Conservation (phyloP, 2,329 filamentous ascomycete genomes). For the Hypoxylon sp. region DNA sequence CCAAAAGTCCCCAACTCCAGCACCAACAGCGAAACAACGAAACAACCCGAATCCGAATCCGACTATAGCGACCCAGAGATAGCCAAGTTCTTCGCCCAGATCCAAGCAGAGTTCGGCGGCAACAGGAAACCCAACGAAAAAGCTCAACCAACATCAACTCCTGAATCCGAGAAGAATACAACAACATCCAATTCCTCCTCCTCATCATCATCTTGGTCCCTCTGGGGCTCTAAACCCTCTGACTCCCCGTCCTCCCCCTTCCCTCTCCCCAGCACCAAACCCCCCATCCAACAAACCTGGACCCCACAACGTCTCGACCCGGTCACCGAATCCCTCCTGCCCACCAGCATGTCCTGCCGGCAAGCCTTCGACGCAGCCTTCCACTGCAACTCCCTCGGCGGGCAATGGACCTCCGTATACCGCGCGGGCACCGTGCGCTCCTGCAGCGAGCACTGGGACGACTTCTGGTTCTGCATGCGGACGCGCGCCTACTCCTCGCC, state of each 20-base stretch:
- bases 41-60: conserved; percentile 43
- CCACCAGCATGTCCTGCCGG: conserved; percentile 88
- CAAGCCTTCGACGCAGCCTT: conserved; percentile 93
- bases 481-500: conserved; percentile 74
- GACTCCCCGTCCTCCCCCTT: conserved; percentile 21
- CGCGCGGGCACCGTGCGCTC: conserved; percentile 82
- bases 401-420: conserved; percentile 93
- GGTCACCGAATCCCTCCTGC: conserved; percentile 79
- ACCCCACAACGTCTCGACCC: conserved; percentile 55
- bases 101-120: conserved; percentile 50
- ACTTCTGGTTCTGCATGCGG: conserved; percentile 99
- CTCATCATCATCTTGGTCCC: conserved; percentile 49
- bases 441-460: conserved; percentile 89
- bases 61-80: conserved; percentile 65
- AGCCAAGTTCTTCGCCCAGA: conserved; percentile 66
- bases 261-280: conserved; percentile 34
- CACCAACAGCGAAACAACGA: conserved; percentile 43
- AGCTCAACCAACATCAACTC: conserved; percentile 29
- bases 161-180: conserved; percentile 20
- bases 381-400: conserved; percentile 92
- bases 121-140: conserved; percentile 34
- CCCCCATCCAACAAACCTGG: conserved; percentile 19
- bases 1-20: conserved; percentile 47
- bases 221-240: conserved; percentile 48
- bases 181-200: conserved; percentile 7